Evolutionary conservation across 768 basidiomycete genomes (phyloP).

Genomic region (Naematelia aurantialba): DNA sequence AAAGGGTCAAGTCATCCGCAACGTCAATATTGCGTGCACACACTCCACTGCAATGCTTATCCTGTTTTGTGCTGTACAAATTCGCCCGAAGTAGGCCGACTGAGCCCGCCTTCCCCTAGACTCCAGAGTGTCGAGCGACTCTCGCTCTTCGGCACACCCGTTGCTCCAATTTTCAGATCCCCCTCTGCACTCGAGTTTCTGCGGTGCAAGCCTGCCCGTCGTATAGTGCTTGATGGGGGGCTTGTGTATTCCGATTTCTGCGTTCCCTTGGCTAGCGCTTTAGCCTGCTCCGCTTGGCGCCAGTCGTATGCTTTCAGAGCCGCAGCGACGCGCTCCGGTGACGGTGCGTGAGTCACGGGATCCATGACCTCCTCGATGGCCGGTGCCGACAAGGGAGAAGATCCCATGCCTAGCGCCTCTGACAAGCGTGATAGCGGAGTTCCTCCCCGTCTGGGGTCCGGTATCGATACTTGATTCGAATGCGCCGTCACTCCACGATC

Average conservation of each 20-base stretch:
- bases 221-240: slow-evolving; percentile 7
- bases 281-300: slow-evolving; percentile 67
- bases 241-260: slow-evolving; percentile 40
- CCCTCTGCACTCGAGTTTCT: slow-evolving; percentile 5
- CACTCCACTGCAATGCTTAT: too few relatives aligned
- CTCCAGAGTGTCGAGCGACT: slow-evolving; percentile 39
- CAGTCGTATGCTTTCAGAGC: slow-evolving; percentile 73
- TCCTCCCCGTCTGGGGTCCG: neutral
- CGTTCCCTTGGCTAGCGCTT: slow-evolving; percentile 70
- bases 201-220: slow-evolving; percentile 8
- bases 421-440: slow-evolving; percentile 4
- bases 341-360: slow-evolving; percentile 34
- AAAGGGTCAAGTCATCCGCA: too few relatives aligned
- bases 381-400: slow-evolving; percentile 2
- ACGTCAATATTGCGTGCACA: too few relatives aligned
- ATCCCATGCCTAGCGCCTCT: neutral
- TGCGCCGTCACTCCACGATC: neutral
- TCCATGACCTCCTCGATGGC: neutral
- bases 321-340: slow-evolving; percentile 62
- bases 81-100: slow-evolving; percentile 6
- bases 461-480: neutral
- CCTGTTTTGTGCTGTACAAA: neutral
- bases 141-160: slow-evolving; percentile 21
- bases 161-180: too few relatives aligned
- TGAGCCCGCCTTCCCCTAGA: slow-evolving; percentile 16